Evolutionary conservation across 1,284 basidiomycete species (phyloP), one percentile per base, ranked within the genome.

Genomic region (Ustilago crameri): DNA sequence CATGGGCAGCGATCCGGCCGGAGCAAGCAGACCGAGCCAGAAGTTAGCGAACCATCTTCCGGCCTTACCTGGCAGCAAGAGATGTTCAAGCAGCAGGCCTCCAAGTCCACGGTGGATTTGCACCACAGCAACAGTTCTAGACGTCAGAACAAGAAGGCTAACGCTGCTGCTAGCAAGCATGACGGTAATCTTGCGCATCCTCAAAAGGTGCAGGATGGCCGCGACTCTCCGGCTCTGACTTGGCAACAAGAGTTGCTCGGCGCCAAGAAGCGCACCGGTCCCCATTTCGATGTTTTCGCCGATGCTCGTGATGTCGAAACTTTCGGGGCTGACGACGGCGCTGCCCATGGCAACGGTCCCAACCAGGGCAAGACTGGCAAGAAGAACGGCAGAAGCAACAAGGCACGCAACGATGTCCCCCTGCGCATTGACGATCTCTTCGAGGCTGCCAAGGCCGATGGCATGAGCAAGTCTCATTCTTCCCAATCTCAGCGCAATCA

Each of bases 191-290:
- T 74, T 9, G 70, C 65, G 17, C 65, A 65, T 35, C 65, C 65
- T 30, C 64, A 71, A 46, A 57, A 59, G 43, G 56, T 68, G n/a
- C 61, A 75, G 45, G 56, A 57, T 18, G 62, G 63, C 8, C 56
- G 53, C 20, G 71, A 63, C 37, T 70, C 72, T 20, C 61, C 65
- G n/a, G 63, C 66, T 17, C 27, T 76, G 41, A 78, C 74, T 26
- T 78, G 76, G 76, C 76, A 78, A 55, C 76, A 78, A 35, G 74
- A 74, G 52, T 60, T 76, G 9, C 43, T 78, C 12, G 65, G 58
- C 18, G 59, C 53, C 46, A 67, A 76, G 57, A 74, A 71, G 57
- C 65, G 64, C 27, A 43, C 43, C 9, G 76, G 76, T 3, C 73
- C 74, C 42, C 66, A 72, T 23, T 76, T 60, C 48, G 76, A 76